phyloP scores from a whole-genome alignment of 257 asterid species.

The Catharanthus roseus region DNA sequence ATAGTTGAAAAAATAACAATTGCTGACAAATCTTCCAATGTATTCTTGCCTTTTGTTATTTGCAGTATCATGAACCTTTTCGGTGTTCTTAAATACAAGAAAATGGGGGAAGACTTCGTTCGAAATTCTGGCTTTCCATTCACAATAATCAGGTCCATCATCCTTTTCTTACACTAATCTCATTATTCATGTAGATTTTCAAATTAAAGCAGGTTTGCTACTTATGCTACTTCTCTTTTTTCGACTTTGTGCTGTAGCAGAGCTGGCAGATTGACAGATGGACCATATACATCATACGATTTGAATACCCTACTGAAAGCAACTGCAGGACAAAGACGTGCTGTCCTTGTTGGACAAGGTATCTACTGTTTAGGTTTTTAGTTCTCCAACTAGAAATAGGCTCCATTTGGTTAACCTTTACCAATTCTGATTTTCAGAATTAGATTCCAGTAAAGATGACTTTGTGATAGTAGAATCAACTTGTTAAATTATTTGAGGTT shows the following conservation, averaged over 20 bases:
- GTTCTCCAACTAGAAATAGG: no score
- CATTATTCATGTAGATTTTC: constrained; percentile 1
- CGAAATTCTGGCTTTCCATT: constrained; percentile 79
- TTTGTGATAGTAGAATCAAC: neutral
- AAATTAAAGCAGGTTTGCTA: neutral
- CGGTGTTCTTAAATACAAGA: constrained; percentile 94
- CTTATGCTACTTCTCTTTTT: neutral
- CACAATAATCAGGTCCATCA: constrained; percentile 70
- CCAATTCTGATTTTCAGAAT: neutral
- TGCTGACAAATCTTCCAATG: constrained; percentile 8
- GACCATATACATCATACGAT: constrained; percentile 95
- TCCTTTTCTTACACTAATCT: neutral
- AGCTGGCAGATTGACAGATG: constrained; percentile 89
- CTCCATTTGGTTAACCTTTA: neutral
- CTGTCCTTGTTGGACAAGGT: constrained; percentile 91
- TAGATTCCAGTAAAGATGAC: neutral
- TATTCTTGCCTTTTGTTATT: constrained; percentile 14
- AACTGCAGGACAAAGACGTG: constrained; percentile 97
- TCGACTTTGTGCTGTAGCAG: constrained; percentile 28
- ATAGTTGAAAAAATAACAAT: neutral
- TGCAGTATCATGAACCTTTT: constrained; percentile 84
- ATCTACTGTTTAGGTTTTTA: constrained; percentile 10
- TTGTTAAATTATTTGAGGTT: neutral
- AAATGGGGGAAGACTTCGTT: constrained; percentile 96
- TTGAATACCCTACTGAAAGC: constrained; percentile 89